These are phyloP conservation scores for Neurospora sp. DNA, from an alignment of 495 filamentous ascomycete genomes.

Conservation along the genomic window DNA sequence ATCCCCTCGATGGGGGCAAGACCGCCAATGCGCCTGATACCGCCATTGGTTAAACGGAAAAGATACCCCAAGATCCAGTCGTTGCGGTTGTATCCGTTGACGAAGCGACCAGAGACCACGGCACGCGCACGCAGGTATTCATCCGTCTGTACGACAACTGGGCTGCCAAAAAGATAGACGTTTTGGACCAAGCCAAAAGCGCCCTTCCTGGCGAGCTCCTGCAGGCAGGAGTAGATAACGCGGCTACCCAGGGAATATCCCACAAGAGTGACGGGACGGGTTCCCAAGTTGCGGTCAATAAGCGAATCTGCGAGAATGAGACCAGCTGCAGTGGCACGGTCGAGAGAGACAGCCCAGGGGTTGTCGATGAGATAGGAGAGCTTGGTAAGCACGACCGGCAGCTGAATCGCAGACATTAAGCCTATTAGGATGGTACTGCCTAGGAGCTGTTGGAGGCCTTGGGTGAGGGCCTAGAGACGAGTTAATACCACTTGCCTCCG, in stretches of 20 bases:
- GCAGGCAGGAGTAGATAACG: slow-evolving; percentile 87
- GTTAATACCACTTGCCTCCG: slow-evolving; percentile 8
- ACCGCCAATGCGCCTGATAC: slow-evolving; percentile 86
- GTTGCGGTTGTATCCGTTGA: slow-evolving; percentile 89
- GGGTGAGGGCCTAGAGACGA: slow-evolving; percentile 65
- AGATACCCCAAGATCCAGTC: slow-evolving; percentile 98
- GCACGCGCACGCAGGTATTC: slow-evolving; percentile 75
- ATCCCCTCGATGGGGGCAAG: slow-evolving; percentile 69
- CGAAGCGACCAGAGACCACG: slow-evolving; percentile 80
- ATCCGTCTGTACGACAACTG: slow-evolving; percentile 83
- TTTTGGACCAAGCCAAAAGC: slow-evolving; percentile 91
- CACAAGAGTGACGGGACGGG: slow-evolving; percentile 86
- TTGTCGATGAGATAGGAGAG: slow-evolving; percentile 97
- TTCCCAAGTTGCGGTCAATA: slow-evolving; percentile 83
- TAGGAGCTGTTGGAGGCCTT: slow-evolving; percentile 91
- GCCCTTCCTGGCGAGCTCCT: slow-evolving; percentile 77
- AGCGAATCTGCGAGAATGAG: slow-evolving; percentile 94
- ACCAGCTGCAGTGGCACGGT: slow-evolving; percentile 77
- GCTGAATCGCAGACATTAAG: slow-evolving; percentile 87
- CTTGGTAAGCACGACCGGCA: slow-evolving; percentile 88
- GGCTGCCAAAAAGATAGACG: slow-evolving; percentile 88
- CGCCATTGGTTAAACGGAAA: slow-evolving; percentile 88
- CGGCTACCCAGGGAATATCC: slow-evolving; percentile 90
- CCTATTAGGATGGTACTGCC: slow-evolving; percentile 79
- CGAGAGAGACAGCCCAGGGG: slow-evolving; percentile 90